These are phyloP conservation scores for Lavandula angustifolia DNA, from an alignment of 257 asterid species.

Conservation along the genomic window DNA sequence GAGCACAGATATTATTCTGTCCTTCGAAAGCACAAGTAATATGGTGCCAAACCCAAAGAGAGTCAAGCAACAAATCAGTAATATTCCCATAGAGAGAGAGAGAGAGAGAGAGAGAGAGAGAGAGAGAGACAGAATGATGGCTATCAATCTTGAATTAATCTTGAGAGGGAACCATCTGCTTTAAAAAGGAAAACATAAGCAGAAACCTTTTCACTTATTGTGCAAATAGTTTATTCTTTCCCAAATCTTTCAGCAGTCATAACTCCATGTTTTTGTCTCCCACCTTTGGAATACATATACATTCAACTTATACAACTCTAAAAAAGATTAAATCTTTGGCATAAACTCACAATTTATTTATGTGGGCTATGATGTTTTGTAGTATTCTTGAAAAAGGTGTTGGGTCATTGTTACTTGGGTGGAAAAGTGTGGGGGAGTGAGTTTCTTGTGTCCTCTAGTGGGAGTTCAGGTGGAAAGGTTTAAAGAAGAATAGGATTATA, in stretches of 20 bases:
- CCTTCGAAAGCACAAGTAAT: constrained; percentile 38
- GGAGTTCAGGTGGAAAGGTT: constrained; percentile 55
- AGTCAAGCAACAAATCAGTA: constrained; percentile 23
- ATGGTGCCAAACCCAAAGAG: constrained; percentile 35
- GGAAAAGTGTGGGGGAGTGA: constrained; percentile 31
- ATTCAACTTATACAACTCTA: constrained; percentile 18
- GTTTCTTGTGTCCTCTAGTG: constrained; percentile 46
- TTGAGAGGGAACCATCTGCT: constrained; percentile 33
- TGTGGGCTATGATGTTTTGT: constrained; percentile 17
- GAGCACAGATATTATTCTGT: constrained; percentile 47
- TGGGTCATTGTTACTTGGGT: not conserved
- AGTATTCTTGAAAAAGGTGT: constrained; percentile 4
- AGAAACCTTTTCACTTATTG: constrained; percentile 28
- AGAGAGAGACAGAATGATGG: constrained; percentile 34
- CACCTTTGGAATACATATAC: constrained; percentile 34
- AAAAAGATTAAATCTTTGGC: not conserved
- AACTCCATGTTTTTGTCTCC: constrained; percentile 40
- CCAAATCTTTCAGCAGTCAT: constrained; percentile 41
- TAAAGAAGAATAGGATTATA: constrained; percentile 33
- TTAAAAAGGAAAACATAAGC: constrained; percentile 36
- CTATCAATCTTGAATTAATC: constrained; percentile 30
- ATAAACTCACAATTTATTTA: not conserved
- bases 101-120: constrained; percentile 18
- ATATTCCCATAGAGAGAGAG: constrained; percentile 26
- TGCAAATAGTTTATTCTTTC: constrained; percentile 33